Base-by-base conservation (phyloP, 2,329 filamentous ascomycete genomes). In the Botrytis paeoniae region DNA sequence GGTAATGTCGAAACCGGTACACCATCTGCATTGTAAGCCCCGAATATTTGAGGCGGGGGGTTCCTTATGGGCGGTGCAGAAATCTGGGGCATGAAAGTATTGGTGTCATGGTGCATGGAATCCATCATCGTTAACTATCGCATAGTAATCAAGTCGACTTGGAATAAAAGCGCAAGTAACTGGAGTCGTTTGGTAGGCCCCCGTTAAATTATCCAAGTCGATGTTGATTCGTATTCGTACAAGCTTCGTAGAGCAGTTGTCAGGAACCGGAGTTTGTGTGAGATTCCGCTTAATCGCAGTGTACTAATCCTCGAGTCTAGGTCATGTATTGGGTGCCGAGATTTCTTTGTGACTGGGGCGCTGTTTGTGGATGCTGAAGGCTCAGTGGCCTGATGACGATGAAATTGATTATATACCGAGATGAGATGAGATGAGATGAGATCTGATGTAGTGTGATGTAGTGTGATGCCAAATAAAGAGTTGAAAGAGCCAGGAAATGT, bases 31-130 rank as follows among this genome's bases (percentile, higher is more conserved):
- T 84, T 82, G 78, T 91, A 93, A 71, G 84, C 84, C 73, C 90
- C 89, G 79, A 92, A 94, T 71, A 93, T 89, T 80, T 92, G 90
- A 43, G 90, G 89, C 76, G 89, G 89, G 80, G 89, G 89, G 80
- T 89, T 89, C 83, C 91, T 87, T 78, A 92, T 83, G 72, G 87
- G 86, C 76, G 88, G 87, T 77, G 85, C 83, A 57, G 86, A 85
- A 80, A 90, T 86, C 79, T 89, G 87, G 78, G 87, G 86, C 81
- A 91, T 87, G 78, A 89, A 65, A 61, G 65, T 29, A 64, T 69
- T 60, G 48, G 66, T 60, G 65, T 75, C 32, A 51, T 74, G 43
- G 72, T 75, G 68, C 73, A 74, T 66, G 51, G 75, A 68, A 68
- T 69, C 43, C 72, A 74, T 71, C 73, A 75, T 78, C 25, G 74